Base-by-base conservation (phyloP, 371 early-diverging fungal species). In the Apophysomyces variabilis region DNA sequence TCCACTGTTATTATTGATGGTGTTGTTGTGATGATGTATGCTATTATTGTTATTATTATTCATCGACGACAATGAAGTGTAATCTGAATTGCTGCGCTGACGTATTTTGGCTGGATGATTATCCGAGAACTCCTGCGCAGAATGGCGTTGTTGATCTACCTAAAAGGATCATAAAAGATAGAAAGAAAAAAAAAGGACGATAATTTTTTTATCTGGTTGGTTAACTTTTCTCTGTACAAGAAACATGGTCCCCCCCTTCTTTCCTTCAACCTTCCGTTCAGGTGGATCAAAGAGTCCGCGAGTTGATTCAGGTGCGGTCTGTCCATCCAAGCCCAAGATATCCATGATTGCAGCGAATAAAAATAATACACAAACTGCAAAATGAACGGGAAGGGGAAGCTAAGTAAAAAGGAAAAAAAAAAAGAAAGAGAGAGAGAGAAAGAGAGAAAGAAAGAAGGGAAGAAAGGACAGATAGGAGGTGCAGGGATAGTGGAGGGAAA, bases 251-350 rank as follows among this genome's bases (percentile, higher is more conserved):
- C 62, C 50, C 50, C 38, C n/a, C 26, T 63, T 60, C 16, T 47
- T 45, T 44, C 18, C 9, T 43, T 16, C 61, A 65, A 65, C 61
- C 62, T 65, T 68, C 56, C 68, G 67, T 50, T 76, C 76, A 57
- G 77, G 77, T 36, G 72, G 60, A 69, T 77, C 83, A 69, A 83
- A 83, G 9, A 83, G 57, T 11, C 83, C 83, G 60, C 78, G 75
- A 21, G 83, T 83, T 16, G 83, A 83, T 68, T 83, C 83, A 35
- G 83, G 83, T 18, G 83, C 83, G 12, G 83, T 83, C 61, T 83
- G 83, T 16, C 77, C 78, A 58, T 82, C 73, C 44, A 82, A 50
- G 67, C 74, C 80, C 57, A 74, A 59, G 57, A 65, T 65, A 58
- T 68, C 71, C 74, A 70, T 70, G 38, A 47, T 65, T 54, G 45